Evolutionary conservation across 2,329 filamentous ascomycete species (phyloP).

Genomic region (Fusarium solani-melongenae): DNA sequence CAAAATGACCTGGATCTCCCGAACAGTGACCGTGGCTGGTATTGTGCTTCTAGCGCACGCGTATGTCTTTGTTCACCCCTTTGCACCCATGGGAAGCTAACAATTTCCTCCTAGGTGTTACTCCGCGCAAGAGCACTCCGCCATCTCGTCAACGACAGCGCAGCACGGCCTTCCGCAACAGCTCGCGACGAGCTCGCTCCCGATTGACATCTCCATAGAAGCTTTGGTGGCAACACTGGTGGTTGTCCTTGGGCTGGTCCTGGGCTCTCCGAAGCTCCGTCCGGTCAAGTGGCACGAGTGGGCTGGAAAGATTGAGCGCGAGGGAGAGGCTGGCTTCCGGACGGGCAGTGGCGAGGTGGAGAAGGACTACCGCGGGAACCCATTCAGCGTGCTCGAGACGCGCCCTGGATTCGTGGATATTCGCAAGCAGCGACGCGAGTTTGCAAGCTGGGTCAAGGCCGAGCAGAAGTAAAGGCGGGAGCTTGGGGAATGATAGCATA

Average conservation of each 20-base stretch:
- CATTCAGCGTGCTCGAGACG: constrained; percentile 82
- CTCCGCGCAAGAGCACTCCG: constrained; percentile 92
- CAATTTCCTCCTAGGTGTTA: constrained; percentile 76
- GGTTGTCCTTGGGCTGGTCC: constrained; percentile 85
- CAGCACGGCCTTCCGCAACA: constrained; percentile 57
- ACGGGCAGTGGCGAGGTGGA: constrained; percentile 72
- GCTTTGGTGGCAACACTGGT: constrained; percentile 82
- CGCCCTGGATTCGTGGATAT: constrained; percentile 90
- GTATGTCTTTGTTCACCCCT: constrained; percentile 63
- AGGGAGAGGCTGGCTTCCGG: constrained; percentile 71
- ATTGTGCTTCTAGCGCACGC: constrained; percentile 85
- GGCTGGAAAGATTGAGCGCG: constrained; percentile 85
- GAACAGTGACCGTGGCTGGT: constrained; percentile 77
- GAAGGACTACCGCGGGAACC: constrained; percentile 78
- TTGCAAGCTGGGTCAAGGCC: constrained; percentile 76
- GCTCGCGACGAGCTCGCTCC: constrained; percentile 65
- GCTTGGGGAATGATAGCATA: not conserved
- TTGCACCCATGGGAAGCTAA: constrained; percentile 21
- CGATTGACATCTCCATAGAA: constrained; percentile 88
- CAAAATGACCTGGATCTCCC: constrained; percentile 78
- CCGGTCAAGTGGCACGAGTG: constrained; percentile 87
- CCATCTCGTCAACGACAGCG: constrained; percentile 70
- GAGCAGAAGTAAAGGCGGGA: constrained; percentile 37
- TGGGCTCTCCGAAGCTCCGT: constrained; percentile 80
- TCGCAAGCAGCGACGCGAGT: constrained; percentile 81